Percentiles rank a stretch among this genome's conserved stretches.
Conservation (phyloP, 2,329 filamentous ascomycete genomes). For the Monosporascus sp. region DNA sequence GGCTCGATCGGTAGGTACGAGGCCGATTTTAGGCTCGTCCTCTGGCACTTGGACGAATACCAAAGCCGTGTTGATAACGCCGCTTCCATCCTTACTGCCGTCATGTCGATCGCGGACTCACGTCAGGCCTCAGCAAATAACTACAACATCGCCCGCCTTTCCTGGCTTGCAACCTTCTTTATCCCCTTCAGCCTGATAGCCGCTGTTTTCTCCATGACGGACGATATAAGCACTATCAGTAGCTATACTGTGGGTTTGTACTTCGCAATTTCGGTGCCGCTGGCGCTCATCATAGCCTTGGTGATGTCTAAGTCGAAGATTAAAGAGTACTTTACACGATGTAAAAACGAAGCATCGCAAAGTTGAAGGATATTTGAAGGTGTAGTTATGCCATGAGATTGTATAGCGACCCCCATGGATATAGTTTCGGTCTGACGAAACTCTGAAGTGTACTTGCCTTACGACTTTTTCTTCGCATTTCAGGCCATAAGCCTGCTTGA, state of each 20-base stretch:
- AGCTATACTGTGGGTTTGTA: slow-evolving; percentile 14
- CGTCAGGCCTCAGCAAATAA: slow-evolving; percentile 24
- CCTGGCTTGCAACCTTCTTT: slow-evolving; percentile 28
- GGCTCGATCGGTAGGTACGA: slow-evolving; percentile 10
- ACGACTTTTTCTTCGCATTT: no score
- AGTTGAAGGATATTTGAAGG: neutral
- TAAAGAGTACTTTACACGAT: neutral
- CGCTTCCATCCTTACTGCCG: slow-evolving; percentile 26
- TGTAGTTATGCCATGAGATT: neutral
- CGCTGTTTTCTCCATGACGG: slow-evolving; percentile 25
- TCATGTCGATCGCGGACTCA: slow-evolving; percentile 25
- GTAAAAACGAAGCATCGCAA: neutral
- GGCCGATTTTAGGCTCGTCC: slow-evolving; percentile 18
- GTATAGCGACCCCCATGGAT: no score
- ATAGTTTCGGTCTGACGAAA: no score
- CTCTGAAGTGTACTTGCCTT: no score
- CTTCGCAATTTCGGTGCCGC: slow-evolving; percentile 18
- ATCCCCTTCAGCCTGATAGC: slow-evolving; percentile 27
- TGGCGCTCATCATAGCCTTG: slow-evolving; percentile 11
- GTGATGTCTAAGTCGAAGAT: neutral
- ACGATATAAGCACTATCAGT: slow-evolving; percentile 12
- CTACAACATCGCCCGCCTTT: slow-evolving; percentile 26
- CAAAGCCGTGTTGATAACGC: slow-evolving; percentile 27
- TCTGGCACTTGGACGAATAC: slow-evolving; percentile 24
- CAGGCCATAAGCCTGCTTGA: no score